Conservation (phyloP, 2,329 filamentous ascomycete species). For the Acrocalymma vagum region DNA sequence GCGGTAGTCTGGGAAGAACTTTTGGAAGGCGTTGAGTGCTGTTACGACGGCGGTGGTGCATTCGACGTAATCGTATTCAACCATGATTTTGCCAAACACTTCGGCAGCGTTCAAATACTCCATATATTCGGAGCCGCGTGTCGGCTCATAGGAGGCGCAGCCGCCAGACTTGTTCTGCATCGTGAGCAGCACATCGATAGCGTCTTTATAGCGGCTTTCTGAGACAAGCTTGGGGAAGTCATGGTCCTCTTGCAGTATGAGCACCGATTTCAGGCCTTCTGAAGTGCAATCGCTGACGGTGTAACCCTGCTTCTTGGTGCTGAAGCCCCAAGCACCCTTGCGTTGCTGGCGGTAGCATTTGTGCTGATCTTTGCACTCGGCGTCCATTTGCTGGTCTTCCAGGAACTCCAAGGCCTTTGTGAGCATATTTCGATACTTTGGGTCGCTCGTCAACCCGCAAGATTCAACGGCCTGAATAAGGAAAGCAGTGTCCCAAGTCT, state of each 20-base stretch:
- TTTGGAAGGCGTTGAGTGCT: conserved; percentile 81
- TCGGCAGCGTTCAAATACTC: conserved; percentile 95
- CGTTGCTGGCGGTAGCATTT: conserved; percentile 87
- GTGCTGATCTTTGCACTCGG: conserved; percentile 79
- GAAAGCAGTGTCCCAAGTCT: conserved; percentile 96
- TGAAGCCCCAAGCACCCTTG: conserved; percentile 96
- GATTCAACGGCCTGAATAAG: conserved; percentile 83
- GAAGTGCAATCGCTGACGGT: conserved; percentile 94
- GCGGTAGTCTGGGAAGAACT: conserved; percentile 84
- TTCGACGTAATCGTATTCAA: conserved; percentile 97
- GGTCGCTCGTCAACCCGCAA: conserved; percentile 78
- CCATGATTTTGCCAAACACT: conserved; percentile 97
- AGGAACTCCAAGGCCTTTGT: conserved; percentile 83
- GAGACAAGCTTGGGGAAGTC: conserved; percentile 76
- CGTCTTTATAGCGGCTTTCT: conserved; percentile 81
- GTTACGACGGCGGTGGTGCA: conserved; percentile 96
- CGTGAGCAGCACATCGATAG: conserved; percentile 87
- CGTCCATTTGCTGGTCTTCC: conserved; percentile 88
- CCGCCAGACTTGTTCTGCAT: conserved; percentile 91
- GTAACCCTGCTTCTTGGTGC: conserved; percentile 90
- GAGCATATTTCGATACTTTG: conserved; percentile 84
- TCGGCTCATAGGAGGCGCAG: conserved; percentile 88
- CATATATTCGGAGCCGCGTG: conserved; percentile 77
- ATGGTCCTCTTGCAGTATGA: conserved; percentile 81
- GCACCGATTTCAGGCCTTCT: conserved; percentile 86